Evolutionary conservation across 1,284 basidiomycete species (phyloP), one percentile per base, ranked within the genome.

Genomic region (Moesziomyces globuligerus): DNA sequence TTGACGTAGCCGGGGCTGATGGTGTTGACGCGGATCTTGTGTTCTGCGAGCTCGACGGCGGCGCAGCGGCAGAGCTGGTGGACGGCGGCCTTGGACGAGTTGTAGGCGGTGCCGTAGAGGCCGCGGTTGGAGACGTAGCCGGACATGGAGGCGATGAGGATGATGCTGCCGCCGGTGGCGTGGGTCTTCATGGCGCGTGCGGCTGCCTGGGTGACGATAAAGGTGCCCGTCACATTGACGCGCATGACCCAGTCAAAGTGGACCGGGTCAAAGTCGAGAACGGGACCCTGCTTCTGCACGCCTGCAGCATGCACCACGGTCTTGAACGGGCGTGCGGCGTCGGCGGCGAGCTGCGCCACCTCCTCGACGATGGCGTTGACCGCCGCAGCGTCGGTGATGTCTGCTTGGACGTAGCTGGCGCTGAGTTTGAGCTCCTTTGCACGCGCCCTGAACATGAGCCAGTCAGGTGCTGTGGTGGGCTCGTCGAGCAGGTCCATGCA

Each of bases 71-170:
- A 88, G 88, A 92, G 90, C 83, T 92, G 91, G 41, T 91, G 81
- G 8, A 92, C 89, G 2, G 89, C 91, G 0, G 89, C 88, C 83
- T 92, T 92, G 83, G 89, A 90, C 44, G 88, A 86, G 83, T 91
- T 92, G 84, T 91, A 91, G n/a, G 89, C 87, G 40, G 88, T 86
- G 88, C 89, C 91, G 11, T 87, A 42, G 68, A 76, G 59, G 80
- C 67, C 91, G 83, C 84, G 87, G 84, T 92, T 93, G 44, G 90
- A 90, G 69, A 93, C 88, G 50, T 88, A 88, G 15, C 91, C 92
- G 42, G 89, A 90, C 90, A 94, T 92, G 58, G 90, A 91, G 18
- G 90, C 91, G 71, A 93, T 89, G 66, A 92, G 83, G 62, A 91
- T 87, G 68, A 93, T 91, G 72, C 90, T 91, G 0, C 91, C 91